Base-by-base conservation (phyloP, 169 alveolate species). In the Plasmodium malariae region DNA sequence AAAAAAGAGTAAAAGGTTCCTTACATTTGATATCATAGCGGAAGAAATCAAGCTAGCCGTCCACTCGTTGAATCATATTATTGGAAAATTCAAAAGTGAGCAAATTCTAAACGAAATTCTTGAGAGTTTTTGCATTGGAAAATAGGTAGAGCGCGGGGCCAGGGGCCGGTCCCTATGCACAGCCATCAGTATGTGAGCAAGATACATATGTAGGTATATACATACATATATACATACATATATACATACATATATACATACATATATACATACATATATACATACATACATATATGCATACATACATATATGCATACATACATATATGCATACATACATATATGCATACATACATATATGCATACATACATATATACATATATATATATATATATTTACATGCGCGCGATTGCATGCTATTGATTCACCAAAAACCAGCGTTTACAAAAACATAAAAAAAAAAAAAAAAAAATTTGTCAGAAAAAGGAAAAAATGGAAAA, bases 11-110 rank as follows among this genome's bases (percentile, higher is more conserved):
- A 40, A 14, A 14, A 5, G 34, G 3, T n/a, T 51, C 48, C 6
- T 74, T n/a, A 28, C 73, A 0, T 74, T 74, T 43, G 88, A 74
- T 6, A 74, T 74, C 0, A 60, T 74, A 30, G 59, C 88, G 45
- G 88, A 74, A 48, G 88, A 74, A 43, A 59, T 74, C 12, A 40
- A 43, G 24, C 34, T 74, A 28, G 88, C 88, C 26, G 88, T 60
- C 6, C 12, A 17, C 2, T 28, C 88, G 12, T 63, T 74, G 12
- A 26, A 60, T 43, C 51, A 32, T 1, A 74, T 74, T n/a, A 74
- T 74, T 24, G 88, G 88, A 1, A 51, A 36, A 24, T 19, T 74
- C 24, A 74, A 40, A 34, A 45, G 43, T n/a, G 24, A 63, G 1
- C 63, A 45, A 60, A 74, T 74, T 26, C 49, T 74, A 40, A 32